Percentiles rank a stretch among this genome's conserved stretches.
Evolutionary conservation across 306 rosid species (phyloP).

Genomic region (Hippophae tibetana): DNA sequence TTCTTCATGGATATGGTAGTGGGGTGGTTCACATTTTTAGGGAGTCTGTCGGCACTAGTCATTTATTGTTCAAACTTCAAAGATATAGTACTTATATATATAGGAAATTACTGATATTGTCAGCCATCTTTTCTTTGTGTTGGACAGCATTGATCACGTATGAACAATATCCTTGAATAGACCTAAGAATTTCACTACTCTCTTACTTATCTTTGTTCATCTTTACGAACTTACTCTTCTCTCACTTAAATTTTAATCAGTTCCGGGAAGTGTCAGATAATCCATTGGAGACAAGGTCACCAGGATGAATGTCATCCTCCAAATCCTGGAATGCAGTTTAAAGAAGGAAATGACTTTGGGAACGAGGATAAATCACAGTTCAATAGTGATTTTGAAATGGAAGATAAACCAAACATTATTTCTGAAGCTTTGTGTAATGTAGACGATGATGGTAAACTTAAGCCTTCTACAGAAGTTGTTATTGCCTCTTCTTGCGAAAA

Average conservation of each 20-base stretch:
- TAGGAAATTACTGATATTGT: no score
- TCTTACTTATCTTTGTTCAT: conserved; percentile 4
- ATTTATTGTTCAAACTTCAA: no score
- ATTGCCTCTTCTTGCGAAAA: neutral
- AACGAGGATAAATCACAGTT: conserved; percentile 13
- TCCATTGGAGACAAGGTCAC: conserved; percentile 83
- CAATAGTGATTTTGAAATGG: conserved; percentile 29
- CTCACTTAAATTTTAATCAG: conserved; percentile 29
- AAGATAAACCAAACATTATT: conserved; percentile 9
- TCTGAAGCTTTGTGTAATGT: conserved; percentile 15
- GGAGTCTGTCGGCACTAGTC: no score
- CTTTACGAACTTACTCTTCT: conserved; percentile 13
- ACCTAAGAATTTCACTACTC: conserved; percentile 5
- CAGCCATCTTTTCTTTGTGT: no score
- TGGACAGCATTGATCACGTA: no score
- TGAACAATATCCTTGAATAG: neutral
- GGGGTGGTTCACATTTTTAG: no score
- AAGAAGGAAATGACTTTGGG: conserved; percentile 18
- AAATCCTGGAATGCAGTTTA: conserved; percentile 10
- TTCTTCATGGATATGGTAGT: neutral
- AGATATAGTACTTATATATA: no score
- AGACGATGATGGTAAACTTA: conserved; percentile 19
- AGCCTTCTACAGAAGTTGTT: neutral
- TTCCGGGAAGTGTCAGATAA: conserved; percentile 81
- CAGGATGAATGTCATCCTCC: conserved; percentile 59